Percentiles rank a stretch among this genome's conserved stretches.
Conservation (phyloP, 2,329 filamentous ascomycete species). For the Phialophora tarda region DNA sequence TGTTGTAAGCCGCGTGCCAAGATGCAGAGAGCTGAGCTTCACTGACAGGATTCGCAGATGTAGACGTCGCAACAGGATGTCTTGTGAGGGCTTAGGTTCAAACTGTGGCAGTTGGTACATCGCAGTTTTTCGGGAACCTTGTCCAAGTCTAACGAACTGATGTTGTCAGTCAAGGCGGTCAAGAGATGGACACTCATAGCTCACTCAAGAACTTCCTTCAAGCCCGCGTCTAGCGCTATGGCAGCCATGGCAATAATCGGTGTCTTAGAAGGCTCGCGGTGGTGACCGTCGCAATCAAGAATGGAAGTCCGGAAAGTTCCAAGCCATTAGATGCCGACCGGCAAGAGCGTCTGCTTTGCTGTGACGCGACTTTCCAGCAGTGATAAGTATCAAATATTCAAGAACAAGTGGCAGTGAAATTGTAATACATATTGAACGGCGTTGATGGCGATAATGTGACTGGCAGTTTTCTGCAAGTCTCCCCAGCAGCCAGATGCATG, state of each 20-base stretch:
- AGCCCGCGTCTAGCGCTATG: constrained; percentile 27
- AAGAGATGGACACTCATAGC: constrained; percentile 12
- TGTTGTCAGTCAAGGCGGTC: constrained; percentile 12
- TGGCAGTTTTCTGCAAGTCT: not conserved
- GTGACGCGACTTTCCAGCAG: not conserved
- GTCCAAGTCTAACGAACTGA: constrained; percentile 75
- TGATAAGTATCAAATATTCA: constrained; percentile 5
- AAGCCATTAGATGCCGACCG: constrained; percentile 20
- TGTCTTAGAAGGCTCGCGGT: not conserved
- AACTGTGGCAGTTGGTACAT: constrained; percentile 89
- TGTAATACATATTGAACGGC: constrained; percentile 2
- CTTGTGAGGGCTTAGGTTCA: constrained; percentile 88
- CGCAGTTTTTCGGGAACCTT: constrained; percentile 95
- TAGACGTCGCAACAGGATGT: constrained; percentile 94
- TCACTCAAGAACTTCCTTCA: constrained; percentile 41
- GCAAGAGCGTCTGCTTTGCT: constrained; percentile 4
- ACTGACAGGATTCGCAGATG: constrained; percentile 86
- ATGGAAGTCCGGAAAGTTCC: constrained; percentile 20
- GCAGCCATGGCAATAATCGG: constrained; percentile 26
- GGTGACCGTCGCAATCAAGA: constrained; percentile 15
- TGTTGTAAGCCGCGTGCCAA: constrained; percentile 10
- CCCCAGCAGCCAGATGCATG: constrained; percentile 2
- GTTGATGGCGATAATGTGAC: not conserved
- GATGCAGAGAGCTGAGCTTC: constrained; percentile 8
- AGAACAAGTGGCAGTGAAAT: constrained; percentile 4